Evolutionary conservation across 2,329 filamentous ascomycete species (phyloP).

Genomic region (Pseudogymnoascus sp.): DNA sequence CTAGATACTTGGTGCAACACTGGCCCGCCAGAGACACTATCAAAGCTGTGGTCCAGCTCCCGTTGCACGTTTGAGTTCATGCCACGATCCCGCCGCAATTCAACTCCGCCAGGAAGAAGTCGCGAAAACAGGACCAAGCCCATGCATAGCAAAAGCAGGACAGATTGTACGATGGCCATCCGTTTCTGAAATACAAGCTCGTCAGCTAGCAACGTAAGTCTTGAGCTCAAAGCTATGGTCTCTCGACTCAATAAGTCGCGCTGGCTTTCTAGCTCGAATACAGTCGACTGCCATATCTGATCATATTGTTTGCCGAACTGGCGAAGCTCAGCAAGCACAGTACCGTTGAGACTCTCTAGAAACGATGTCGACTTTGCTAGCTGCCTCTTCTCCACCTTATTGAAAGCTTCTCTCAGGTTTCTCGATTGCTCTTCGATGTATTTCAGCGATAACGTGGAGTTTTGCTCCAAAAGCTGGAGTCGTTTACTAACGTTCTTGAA

Average conservation of each 20-base stretch:
- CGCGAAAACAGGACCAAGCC: conserved; percentile 75
- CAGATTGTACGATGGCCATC: conserved; percentile 85
- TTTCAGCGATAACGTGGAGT: conserved; percentile 83
- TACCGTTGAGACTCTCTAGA: conserved; percentile 75
- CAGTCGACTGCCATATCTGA: conserved; percentile 91
- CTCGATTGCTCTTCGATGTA: conserved; percentile 96
- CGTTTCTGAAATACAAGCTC: conserved; percentile 81
- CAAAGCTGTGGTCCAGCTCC: neutral
- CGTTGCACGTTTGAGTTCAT: neutral
- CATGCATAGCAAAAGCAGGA: conserved; percentile 78
- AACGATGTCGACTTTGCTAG: conserved; percentile 74
- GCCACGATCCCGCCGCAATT: neutral
- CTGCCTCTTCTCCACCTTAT: conserved; percentile 79
- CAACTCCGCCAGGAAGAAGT: conserved; percentile 32
- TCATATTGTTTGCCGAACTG: conserved; percentile 81
- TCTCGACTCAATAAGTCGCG: conserved; percentile 76
- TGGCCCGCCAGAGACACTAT: neutral
- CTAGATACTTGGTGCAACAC: neutral
- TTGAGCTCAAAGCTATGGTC: conserved; percentile 68
- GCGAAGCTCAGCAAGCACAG: conserved; percentile 72
- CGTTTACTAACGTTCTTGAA: conserved; percentile 96
- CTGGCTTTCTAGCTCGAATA: conserved; percentile 83
- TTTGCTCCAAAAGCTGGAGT: conserved; percentile 80
- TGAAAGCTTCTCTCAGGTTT: conserved; percentile 78
- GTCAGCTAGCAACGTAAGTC: conserved; percentile 84